These are phyloP conservation scores for Phaeodactylum tricornutum DNA, from an alignment of 108 stramenopile species.

Conservation along the genomic window DNA sequence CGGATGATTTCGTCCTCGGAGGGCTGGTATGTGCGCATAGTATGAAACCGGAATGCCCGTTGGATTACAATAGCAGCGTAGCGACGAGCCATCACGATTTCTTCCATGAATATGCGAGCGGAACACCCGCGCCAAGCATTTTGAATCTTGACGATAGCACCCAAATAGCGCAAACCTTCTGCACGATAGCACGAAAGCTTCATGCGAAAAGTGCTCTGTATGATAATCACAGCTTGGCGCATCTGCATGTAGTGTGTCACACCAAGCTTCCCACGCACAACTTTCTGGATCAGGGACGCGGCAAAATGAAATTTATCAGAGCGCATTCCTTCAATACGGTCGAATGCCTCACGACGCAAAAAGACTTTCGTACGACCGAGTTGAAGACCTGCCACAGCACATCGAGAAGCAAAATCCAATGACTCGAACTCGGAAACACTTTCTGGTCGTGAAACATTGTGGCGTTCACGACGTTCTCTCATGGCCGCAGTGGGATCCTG, in stretches of 20 bases:
- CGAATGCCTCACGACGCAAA: constrained; percentile 81
- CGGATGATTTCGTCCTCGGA: constrained; percentile 26
- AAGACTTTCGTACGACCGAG: constrained; percentile 88
- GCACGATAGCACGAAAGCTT: constrained; percentile 10
- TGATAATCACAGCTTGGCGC: constrained; percentile 46
- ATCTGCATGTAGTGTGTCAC: constrained; percentile 34
- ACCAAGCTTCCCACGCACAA: constrained; percentile 47
- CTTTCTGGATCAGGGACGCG: constrained; percentile 57
- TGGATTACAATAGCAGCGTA: constrained; percentile 37
- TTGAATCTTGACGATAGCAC: constrained; percentile 42
- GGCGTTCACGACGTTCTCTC: constrained; percentile 16
- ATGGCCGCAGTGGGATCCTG: constrained; percentile 7
- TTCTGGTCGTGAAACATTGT: constrained; percentile 48
- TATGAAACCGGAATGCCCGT: constrained; percentile 20
- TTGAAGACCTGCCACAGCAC: constrained; percentile 77
- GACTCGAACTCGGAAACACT: constrained; percentile 45
- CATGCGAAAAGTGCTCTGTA: constrained; percentile 68
- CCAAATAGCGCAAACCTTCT: constrained; percentile 3
- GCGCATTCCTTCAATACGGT: constrained; percentile 67
- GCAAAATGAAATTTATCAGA: constrained; percentile 56
- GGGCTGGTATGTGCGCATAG: constrained; percentile 2
- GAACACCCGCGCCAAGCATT: constrained; percentile 39
- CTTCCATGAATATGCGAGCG: constrained; percentile 32
- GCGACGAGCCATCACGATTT: constrained; percentile 30
- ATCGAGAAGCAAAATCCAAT: constrained; percentile 68